These are phyloP conservation scores for Nicotiana attenuata DNA, from an alignment of 257 asterid species.

Conservation along the genomic window DNA sequence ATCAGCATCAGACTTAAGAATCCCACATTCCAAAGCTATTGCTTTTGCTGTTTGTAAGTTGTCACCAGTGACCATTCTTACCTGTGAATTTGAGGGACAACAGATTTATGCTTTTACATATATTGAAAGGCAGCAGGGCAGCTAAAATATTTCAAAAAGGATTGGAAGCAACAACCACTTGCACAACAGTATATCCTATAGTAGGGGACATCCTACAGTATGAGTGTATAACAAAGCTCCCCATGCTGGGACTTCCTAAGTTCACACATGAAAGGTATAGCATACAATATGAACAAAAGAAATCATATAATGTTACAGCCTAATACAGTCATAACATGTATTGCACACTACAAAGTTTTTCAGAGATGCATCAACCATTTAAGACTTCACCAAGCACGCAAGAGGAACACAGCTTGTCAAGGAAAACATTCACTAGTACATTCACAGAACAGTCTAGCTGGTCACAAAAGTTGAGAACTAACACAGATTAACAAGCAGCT, in stretches of 20 bases:
- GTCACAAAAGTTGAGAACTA: not conserved
- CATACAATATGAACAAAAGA: not conserved
- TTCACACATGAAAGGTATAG: not conserved
- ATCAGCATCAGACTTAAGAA: constrained; percentile 64
- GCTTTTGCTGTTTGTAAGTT: constrained; percentile 88
- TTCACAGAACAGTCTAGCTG: not conserved
- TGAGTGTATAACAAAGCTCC: not conserved
- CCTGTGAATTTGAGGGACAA: constrained; percentile 32
- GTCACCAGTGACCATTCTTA: constrained; percentile 98
- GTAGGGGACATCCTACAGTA: not conserved
- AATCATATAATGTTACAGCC: not conserved
- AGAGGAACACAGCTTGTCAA: not conserved
- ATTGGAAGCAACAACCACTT: not conserved
- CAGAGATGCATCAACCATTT: not conserved
- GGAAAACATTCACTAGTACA: not conserved
- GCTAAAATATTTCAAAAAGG: not conserved
- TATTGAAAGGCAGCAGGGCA: not conserved
- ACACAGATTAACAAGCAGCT: not conserved
- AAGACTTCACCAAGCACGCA: not conserved
- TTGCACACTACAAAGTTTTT: not conserved
- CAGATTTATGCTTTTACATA: not conserved
- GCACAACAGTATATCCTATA: not conserved
- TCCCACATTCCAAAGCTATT: constrained; percentile 95
- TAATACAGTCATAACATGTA: not conserved
- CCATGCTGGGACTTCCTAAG: not conserved